phyloP scores from a whole-genome alignment of 495 filamentous ascomycete species.

The Neurospora tetrasperma region DNA sequence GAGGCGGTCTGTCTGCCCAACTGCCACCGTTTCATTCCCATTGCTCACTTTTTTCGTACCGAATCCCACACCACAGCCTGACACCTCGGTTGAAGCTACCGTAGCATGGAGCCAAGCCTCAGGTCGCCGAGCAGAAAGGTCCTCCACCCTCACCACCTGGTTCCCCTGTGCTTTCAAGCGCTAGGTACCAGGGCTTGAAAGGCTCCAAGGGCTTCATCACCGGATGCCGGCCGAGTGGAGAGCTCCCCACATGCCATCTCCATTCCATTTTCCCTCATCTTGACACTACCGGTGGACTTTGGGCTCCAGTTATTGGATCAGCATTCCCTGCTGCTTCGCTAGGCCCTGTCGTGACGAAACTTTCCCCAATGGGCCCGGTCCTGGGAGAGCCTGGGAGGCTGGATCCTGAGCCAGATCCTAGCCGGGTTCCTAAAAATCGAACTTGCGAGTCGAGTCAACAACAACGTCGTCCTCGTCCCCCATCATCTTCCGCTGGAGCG shows the following conservation, averaged over 20 bases:
- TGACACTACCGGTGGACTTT: neutral
- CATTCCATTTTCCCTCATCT: neutral
- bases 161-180: neutral
- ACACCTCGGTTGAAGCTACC: neutral
- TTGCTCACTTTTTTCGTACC: neutral
- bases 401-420: neutral
- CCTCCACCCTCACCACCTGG: neutral
- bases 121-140: neutral
- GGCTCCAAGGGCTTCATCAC: neutral
- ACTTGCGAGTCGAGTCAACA: neutral
- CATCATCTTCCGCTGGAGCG: neutral
- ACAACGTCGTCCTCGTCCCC: neutral
- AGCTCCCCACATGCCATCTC: neutral
- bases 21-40: neutral
- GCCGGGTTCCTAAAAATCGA: neutral
- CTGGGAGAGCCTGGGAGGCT: neutral
- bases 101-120: neutral
- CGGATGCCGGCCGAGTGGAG: conserved; percentile 1
- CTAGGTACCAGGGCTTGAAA: neutral
- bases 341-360: neutral
- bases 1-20: neutral
- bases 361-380: neutral
- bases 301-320: neutral
- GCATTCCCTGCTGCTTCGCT: neutral
- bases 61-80: neutral